A percentile compares a stretch with the other conserved stretches of the same genome.
phyloP scores from a whole-genome alignment of 768 basidiomycete genomes.

The Russula olivacea region DNA sequence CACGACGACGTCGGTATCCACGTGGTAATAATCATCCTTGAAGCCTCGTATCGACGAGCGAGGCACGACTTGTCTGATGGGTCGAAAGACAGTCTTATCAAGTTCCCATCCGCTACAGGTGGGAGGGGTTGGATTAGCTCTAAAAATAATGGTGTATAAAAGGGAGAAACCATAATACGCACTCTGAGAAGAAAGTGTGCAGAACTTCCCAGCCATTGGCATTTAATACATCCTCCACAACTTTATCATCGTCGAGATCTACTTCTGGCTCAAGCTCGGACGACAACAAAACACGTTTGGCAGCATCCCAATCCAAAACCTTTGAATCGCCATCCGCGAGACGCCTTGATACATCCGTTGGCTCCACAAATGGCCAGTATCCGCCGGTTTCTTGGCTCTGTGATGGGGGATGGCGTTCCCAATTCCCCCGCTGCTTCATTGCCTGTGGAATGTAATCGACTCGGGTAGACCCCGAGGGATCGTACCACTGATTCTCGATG shows the following conservation, averaged over 20 bases:
- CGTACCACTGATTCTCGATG: conserved; percentile 40
- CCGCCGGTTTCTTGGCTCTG: conserved; percentile 18
- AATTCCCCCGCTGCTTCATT: conserved; percentile 32
- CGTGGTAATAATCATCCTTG: conserved; percentile 35
- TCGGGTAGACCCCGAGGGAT: conserved; percentile 34
- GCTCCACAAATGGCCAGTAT: background rate
- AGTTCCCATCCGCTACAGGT: conserved; percentile 35
- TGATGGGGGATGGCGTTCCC: conserved; percentile 26
- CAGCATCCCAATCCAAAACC: conserved; percentile 10
- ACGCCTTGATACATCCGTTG: background rate
- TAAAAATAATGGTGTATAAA: background rate
- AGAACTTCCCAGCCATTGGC: conserved; percentile 38
- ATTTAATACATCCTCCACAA: conserved; percentile 32
- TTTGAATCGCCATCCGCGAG: background rate
- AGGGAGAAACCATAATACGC: conserved; percentile 25
- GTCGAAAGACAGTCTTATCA: conserved; percentile 38
- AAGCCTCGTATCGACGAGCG: conserved; percentile 36
- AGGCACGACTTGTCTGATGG: conserved; percentile 36
- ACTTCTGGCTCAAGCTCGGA: conserved; percentile 1
- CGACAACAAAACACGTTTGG: background rate
- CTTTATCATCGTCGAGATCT: conserved; percentile 27
- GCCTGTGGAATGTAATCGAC: conserved; percentile 35
- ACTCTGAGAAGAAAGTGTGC: conserved; percentile 39
- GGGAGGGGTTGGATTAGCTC: background rate
- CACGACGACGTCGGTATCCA: conserved; percentile 36